A percentile compares a stretch with the other conserved stretches of the same genome.
Evolutionary conservation across 2,329 filamentous ascomycete species (phyloP).

Genomic region (Exserohilum rostratum): DNA sequence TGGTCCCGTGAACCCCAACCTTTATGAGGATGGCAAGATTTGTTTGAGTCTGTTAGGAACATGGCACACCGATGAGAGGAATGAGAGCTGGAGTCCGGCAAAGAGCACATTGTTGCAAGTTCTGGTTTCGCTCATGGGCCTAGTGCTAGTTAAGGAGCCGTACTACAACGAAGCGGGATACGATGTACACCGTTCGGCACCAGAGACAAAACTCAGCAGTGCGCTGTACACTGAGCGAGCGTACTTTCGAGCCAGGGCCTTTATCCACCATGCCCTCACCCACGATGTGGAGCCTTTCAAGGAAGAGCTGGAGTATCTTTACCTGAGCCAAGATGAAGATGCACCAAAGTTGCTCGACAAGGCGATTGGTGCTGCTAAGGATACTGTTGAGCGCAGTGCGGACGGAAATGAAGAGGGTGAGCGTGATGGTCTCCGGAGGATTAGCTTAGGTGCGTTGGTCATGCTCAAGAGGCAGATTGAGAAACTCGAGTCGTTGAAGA

Average conservation of each 20-base stretch:
- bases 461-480: conserved; percentile 50
- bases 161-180: conserved; percentile 71
- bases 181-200: conserved; percentile 57
- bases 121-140: conserved; percentile 62
- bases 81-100: conserved; percentile 60
- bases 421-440: conserved; percentile 53
- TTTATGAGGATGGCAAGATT: conserved; percentile 68
- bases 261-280: conserved; percentile 57
- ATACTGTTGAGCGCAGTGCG: conserved; percentile 50
- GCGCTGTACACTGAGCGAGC: conserved; percentile 61
- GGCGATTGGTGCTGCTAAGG: conserved; percentile 52
- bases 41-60: conserved; percentile 65
- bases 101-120: conserved; percentile 64
- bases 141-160: conserved; percentile 64
- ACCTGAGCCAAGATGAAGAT: conserved; percentile 45
- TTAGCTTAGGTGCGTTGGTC: conserved; percentile 57
- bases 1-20: conserved; percentile 65
- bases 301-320: conserved; percentile 61
- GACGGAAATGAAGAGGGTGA: conserved; percentile 31
- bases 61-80: conserved; percentile 60
- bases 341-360: conserved; percentile 52
- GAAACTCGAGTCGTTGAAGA: conserved; percentile 41
- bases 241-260: conserved; percentile 59
- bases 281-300: conserved; percentile 54
- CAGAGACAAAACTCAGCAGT: conserved; percentile 54